Percentiles rank a stretch among this genome's conserved stretches.
phyloP scores from a whole-genome alignment of 106 monocot species.

The Gastrodia elata region DNA sequence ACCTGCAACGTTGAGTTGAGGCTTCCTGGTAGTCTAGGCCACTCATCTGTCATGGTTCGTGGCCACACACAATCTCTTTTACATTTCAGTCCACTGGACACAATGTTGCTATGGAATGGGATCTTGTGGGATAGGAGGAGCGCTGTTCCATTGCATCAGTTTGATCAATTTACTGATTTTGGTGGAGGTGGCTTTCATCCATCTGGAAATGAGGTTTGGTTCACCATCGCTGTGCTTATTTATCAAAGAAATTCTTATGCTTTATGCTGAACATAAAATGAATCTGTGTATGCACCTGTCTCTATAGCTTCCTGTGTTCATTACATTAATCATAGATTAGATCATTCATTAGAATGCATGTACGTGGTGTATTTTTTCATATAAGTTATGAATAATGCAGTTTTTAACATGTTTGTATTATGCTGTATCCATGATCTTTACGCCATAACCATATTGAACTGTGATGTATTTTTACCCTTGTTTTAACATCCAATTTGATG shows the following conservation, averaged over 20 bases:
- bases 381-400: too few species aligned
- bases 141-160: constrained; percentile 59
- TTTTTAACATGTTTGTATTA: too few species aligned
- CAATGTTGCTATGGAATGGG: constrained; percentile 90
- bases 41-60: constrained; percentile 25
- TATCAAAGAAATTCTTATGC: neutral
- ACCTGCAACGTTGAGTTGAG: constrained; percentile 45
- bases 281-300: neutral
- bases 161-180: constrained; percentile 95
- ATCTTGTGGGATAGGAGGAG: constrained; percentile 78
- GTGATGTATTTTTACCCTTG: too few species aligned
- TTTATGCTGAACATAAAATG: neutral
- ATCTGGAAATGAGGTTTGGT: constrained; percentile 85
- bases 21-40: constrained; percentile 36
- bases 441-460: too few species aligned
- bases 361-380: too few species aligned
- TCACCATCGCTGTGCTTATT: neutral
- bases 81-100: constrained; percentile 82
- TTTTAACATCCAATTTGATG: too few species aligned
- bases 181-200: constrained; percentile 99
- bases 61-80: constrained; percentile 55
- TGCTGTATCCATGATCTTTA: too few species aligned
- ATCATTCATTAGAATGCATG: too few species aligned
- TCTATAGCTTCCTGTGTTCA: neutral
- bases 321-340: neutral